Conservation (phyloP, 805 yeast genomes). For the Candida oleophila region DNA sequence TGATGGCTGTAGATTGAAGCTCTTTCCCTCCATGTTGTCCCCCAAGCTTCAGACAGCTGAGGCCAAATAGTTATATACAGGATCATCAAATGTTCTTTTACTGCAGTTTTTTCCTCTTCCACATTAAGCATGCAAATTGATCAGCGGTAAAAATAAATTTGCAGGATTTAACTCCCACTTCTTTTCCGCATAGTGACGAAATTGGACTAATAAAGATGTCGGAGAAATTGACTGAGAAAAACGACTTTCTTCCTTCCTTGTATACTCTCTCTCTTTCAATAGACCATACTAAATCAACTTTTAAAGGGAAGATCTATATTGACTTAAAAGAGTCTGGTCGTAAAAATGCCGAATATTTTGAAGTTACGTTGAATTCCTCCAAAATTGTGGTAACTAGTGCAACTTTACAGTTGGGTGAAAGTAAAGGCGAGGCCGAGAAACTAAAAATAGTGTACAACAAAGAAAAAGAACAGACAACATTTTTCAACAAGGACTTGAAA, state of each 20-base stretch:
- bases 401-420: slow-evolving; percentile 1
- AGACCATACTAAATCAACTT: slow-evolving; percentile 47
- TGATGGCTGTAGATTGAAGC: too few species aligned
- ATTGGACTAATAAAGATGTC: not conserved
- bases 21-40: too few species aligned
- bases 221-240: slow-evolving; percentile 17
- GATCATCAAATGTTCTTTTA: not conserved
- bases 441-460: slow-evolving; percentile 40
- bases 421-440: slow-evolving; percentile 9
- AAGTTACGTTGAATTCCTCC: slow-evolving; percentile 38
- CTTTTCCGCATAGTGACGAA: not conserved
- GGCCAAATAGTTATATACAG: not conserved
- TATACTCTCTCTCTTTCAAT: slow-evolving; percentile 40
- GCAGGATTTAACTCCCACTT: too few species aligned
- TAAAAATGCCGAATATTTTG: slow-evolving; percentile 7
- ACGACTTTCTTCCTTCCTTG: slow-evolving; percentile 32
- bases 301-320: slow-evolving; percentile 40
- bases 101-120: not conserved
- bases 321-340: slow-evolving; percentile 25
- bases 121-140: not conserved
- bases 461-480: slow-evolving; percentile 31
- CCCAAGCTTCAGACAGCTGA: not conserved
- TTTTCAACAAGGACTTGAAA: slow-evolving; percentile 19
- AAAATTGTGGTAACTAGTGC: slow-evolving; percentile 41
- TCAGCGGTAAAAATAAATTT: too few species aligned